Evolutionary conservation across 352 stramenopile genomes (phyloP), one percentile per base, ranked within the genome.

Genomic region (Sclerospora graminicola): DNA sequence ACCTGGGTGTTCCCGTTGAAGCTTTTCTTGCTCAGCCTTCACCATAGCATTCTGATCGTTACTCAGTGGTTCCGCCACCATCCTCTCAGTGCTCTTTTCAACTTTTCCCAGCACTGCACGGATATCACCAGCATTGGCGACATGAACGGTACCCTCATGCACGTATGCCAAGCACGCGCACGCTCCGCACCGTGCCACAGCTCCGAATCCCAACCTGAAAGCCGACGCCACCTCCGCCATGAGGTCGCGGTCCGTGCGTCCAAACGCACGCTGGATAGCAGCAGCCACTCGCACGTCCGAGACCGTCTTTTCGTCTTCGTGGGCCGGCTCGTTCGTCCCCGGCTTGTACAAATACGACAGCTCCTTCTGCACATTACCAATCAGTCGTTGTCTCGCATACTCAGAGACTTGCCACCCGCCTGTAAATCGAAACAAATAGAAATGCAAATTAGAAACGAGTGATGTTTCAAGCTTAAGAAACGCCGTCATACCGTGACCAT

Each of bases 21-120:
- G 74, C 41, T 83, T 82, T 32, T 91, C 71, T 50, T 95, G 84
- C 52, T 97, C 90, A 4, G 57, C 52, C 30, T 83, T 72, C 34
- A 89, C 71, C 66, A 93, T 91, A 20, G 84, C 84, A 44, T 97
- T 97, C 50, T 97, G 90, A 56, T 97, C 90, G 26, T 91, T 82
- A 32, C 84, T 96, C 15, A 95, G 65, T 0, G 81, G 61, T 4
- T 89, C 60, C 0, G 82, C 83, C 11, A 75, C 45, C 15, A 86
- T 47, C 18, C 40, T 47, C 20, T 69, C 18, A 2, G 48, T 48
- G n/a, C 66, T 60, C 46, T 75, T 63, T 7, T 49, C 51, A 1
- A 51, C 42, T 41, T 77, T 79, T 32, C 69, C 82, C 41, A 95
- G 37, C 18, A 95, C 78, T 1, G 74, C 76, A 40, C 83, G 75